Conservation (phyloP, 129 eudicot genomes). For the Oenanthe sinensis region DNA sequence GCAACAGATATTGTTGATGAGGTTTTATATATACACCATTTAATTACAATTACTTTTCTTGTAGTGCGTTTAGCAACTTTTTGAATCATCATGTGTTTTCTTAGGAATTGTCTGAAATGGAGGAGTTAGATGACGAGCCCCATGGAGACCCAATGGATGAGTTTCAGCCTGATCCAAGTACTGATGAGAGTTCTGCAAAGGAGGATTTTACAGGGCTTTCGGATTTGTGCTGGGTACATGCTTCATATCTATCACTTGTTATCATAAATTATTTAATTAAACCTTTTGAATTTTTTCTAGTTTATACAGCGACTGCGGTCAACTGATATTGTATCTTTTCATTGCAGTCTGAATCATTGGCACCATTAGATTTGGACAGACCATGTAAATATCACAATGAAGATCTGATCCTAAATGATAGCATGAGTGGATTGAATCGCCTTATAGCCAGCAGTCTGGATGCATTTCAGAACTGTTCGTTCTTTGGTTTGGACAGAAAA, state of each 20-base stretch:
- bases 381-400: constrained; percentile 76
- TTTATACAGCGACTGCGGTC: not conserved
- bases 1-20: constrained; percentile 25
- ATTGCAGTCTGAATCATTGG: constrained; percentile 89
- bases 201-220: constrained; percentile 58
- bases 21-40: constrained; percentile 34
- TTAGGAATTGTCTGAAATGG: constrained; percentile 37
- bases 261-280: not conserved
- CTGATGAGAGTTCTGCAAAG: constrained; percentile 30
- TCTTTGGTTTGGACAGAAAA: constrained; percentile 61
- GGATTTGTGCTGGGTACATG: constrained; percentile 74
- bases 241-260: not conserved
- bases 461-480: constrained; percentile 64
- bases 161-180: constrained; percentile 27
- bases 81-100: not conserved
- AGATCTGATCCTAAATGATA: constrained; percentile 71
- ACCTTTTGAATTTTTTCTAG: not conserved
- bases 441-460: constrained; percentile 82
- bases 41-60: not conserved
- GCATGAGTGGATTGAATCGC: constrained; percentile 78
- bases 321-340: constrained; percentile 13
- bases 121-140: constrained; percentile 23
- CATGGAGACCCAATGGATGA: constrained; percentile 34
- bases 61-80: not conserved
- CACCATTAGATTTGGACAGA: constrained; percentile 77